A percentile compares a stretch with the other conserved stretches of the same genome.
Conservation (phyloP, 805 yeast genomes). For the Tetrapisispora nanseiensis region DNA sequence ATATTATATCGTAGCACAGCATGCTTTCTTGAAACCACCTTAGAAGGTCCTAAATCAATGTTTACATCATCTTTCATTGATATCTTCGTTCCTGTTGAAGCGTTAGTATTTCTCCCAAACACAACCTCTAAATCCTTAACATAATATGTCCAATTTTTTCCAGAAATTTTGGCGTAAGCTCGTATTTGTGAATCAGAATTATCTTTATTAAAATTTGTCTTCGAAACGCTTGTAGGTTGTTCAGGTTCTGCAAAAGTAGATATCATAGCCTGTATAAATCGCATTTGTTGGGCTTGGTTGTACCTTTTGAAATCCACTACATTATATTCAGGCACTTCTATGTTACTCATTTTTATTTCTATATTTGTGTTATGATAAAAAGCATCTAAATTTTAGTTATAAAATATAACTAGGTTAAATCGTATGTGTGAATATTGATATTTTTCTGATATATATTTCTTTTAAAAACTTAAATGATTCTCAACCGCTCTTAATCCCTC, state of each 20-base stretch:
- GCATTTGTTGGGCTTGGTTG: slow-evolving; percentile 28
- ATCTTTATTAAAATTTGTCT: slow-evolving; percentile 59
- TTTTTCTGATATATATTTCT: too few species aligned
- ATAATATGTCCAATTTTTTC: slow-evolving; percentile 85
- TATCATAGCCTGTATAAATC: slow-evolving; percentile 63
- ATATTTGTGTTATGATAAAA: not conserved
- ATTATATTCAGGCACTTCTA: not conserved
- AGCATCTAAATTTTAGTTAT: not conserved
- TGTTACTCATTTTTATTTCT: not conserved
- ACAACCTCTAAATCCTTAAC: slow-evolving; percentile 65
- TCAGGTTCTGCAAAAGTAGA: slow-evolving; percentile 60
- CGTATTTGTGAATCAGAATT: slow-evolving; percentile 61
- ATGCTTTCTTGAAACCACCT: slow-evolving; percentile 88
- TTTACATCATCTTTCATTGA: slow-evolving; percentile 18
- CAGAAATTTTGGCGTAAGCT: slow-evolving; percentile 94
- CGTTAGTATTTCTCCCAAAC: slow-evolving; percentile 72
- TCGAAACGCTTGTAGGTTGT: slow-evolving; percentile 67
- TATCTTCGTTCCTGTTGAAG: not conserved
- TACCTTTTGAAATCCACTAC: slow-evolving; percentile 5
- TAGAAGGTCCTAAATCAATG: slow-evolving; percentile 92
- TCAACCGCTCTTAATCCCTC: too few species aligned
- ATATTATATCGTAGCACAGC: slow-evolving; percentile 74
- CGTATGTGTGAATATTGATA: too few species aligned
- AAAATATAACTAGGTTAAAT: too few species aligned
- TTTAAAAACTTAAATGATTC: too few species aligned